Evolutionary conservation across 1,284 basidiomycete species (phyloP), one percentile per base, ranked within the genome.

Genomic region (Heterobasidion annosum): DNA sequence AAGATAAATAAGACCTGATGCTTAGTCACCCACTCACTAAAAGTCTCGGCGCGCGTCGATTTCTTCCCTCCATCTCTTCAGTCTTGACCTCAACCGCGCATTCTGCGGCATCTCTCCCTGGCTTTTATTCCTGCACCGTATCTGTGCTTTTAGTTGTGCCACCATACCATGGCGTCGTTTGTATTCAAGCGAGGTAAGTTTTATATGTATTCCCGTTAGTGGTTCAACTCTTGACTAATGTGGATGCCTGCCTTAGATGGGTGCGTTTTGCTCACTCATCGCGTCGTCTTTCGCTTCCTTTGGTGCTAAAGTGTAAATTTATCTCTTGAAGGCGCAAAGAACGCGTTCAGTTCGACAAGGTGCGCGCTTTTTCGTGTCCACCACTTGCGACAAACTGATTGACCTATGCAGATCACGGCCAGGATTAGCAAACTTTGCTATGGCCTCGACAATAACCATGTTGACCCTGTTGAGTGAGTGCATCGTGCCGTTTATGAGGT

Each of bases 371-470:
- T 34, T 47, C 51, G 47, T 32, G 43, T 34, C 35, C 47, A 43
- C 54, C 58, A 59, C 62, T 51, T 44, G 52, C 33, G 50, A 52
- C 49, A 34, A 61, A 42, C 59, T 35, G 43, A 33, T 46, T 62
- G 53, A 59, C 52, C 40, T 54, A 6, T 12, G 16, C 60, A 92
- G 89, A 94, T 94, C 68, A 93, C 91, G 5, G 85, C 91, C 35
- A 78, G 95, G 63, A 90, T 99, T 67, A 85, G 87, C 69, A 99
- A 99, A 76, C 85, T 99, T 19, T 97, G 94, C 65, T 99, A 98
- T 68, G 96, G 96, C 59, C 85, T 99, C 35, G 96, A 99, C 71
- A 78, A 82, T 62, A 88, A 94, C 67, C 91, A 93, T 64, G 88
- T 99, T 51, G 93, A 98, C 67, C 90, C 97, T 12, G 92, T 97